Evolutionary conservation across 2,329 filamentous ascomycete genomes (phyloP).

Genomic region (Penicillium aurantiogriseum): DNA sequence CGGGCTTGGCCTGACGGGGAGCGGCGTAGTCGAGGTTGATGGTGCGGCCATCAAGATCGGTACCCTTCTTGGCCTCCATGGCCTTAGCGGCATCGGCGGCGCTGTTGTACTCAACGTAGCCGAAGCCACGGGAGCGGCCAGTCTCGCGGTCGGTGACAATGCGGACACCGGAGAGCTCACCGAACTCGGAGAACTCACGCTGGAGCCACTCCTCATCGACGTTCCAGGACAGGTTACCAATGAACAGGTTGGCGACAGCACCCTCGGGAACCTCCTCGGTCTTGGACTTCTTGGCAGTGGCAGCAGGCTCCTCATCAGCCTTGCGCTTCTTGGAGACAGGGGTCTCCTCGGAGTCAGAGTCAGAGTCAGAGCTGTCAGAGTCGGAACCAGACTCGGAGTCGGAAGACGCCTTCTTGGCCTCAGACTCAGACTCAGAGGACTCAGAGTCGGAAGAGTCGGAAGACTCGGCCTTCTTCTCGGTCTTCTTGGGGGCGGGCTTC

Average conservation of each 20-base stretch:
- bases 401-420: constrained; percentile 30
- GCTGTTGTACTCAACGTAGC: constrained; percentile 82
- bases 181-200: constrained; percentile 77
- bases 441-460: constrained; percentile 38
- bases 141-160: constrained; percentile 79
- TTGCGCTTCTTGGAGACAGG: constrained; percentile 50
- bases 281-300: constrained; percentile 64
- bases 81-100: constrained; percentile 68
- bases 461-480: constrained; percentile 30
- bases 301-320: constrained; percentile 45
- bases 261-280: constrained; percentile 35
- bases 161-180: constrained; percentile 68
- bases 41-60: constrained; percentile 70
- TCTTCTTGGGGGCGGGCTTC: constrained; percentile 37
- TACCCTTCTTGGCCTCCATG: constrained; percentile 70
- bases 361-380: constrained; percentile 33
- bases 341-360: constrained; percentile 31
- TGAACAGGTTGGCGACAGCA: constrained; percentile 67
- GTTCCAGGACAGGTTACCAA: constrained; percentile 88
- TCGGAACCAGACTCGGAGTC: constrained; percentile 26
- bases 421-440: constrained; percentile 32
- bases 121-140: constrained; percentile 86
- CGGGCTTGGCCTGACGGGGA: constrained; percentile 55
- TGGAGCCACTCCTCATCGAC: constrained; percentile 79
- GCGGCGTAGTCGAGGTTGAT: constrained; percentile 79